Base-by-base conservation (phyloP, 345 rosid genomes). In the Dovyalis caffra region DNA sequence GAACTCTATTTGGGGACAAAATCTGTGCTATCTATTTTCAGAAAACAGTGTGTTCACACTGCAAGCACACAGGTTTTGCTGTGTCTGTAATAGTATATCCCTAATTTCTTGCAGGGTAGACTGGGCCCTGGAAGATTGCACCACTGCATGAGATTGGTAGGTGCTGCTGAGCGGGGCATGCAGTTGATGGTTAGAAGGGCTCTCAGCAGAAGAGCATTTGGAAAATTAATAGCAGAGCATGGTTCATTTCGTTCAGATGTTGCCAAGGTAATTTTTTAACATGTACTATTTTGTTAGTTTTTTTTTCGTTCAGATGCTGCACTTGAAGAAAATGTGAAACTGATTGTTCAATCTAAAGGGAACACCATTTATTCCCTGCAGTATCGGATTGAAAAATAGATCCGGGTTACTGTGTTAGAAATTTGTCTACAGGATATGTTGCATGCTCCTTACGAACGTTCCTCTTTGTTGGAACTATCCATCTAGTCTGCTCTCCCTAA, bases 111-210 rank as follows among this genome's bases (percentile, higher is more conserved):
- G 67, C 88, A 95, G 99, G 99, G 98, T 73, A 89, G 99, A 85
- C 85, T 95, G 70, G 99, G 99, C 66, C 99, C 99, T 1, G 99
- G 99, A 82, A 91, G 99, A 79, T 80, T 93, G 92, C 99, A 95
- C 87, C 99, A 95, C 76, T 95, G 96, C 82, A 89, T 93, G 99
- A 91, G 99, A 87, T 81, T 91, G 82, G 81, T 95, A 40, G 99
- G 99, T 70, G 93, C 96, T 58, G 96, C 99, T 25, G 99, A 95
- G 88, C 97, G 99, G 51, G 98, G 98, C 76, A 93, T 95, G 97
- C 86, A 90, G 87, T 34, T 95, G 84, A 93, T 90, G 98, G 93
- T 86, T 78, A 84, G 84, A 80, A 90, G 96, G 82, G 97, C 99
- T 66, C 90, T 93, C 35, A 84, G 72, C 38, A 89, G 97, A 84